Evolutionary conservation across 2,329 filamentous ascomycete genomes (phyloP).

Genomic region (Ophiostoma angusticollis): DNA sequence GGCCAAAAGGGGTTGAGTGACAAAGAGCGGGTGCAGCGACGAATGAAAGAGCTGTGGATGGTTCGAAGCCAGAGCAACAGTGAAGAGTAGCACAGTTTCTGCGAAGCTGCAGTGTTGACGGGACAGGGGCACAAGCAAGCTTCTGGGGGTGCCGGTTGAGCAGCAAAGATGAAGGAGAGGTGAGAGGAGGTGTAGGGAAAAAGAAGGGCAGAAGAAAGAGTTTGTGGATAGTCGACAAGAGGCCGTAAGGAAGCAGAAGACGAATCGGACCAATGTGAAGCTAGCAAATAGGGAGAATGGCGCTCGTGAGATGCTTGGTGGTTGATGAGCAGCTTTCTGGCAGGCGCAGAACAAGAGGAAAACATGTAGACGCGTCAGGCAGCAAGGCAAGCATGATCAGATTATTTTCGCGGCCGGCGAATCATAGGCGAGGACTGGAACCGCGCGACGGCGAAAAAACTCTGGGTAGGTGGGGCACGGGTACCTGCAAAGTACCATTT

Average conservation of each 20-base stretch:
- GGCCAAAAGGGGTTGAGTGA: background rate
- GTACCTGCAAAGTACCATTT: too few species aligned
- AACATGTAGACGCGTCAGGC: slow-evolving; percentile 4
- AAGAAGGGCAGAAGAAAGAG: too few species aligned
- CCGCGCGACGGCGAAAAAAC: too few species aligned
- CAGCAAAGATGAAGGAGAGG: too few species aligned
- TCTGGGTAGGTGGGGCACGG: too few species aligned
- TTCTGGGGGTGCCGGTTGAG: too few species aligned
- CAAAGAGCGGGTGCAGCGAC: background rate
- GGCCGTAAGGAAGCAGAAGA: background rate
- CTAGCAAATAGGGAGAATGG: too few species aligned
- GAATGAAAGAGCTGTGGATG: background rate
- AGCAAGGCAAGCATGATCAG: slow-evolving; percentile 6
- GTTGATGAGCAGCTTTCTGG: too few species aligned
- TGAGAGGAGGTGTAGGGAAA: too few species aligned
- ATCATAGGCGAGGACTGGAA: slow-evolving; percentile 1
- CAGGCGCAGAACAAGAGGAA: background rate
- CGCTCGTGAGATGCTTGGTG: too few species aligned
- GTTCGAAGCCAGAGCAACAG: background rate
- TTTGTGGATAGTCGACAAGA: too few species aligned
- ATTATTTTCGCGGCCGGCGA: background rate
- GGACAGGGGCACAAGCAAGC: background rate
- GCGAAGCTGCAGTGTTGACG: background rate
- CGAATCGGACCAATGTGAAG: background rate
- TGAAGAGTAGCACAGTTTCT: background rate